Conservation (phyloP, 2,329 filamentous ascomycete genomes). For the Cladosporium colombiae region DNA sequence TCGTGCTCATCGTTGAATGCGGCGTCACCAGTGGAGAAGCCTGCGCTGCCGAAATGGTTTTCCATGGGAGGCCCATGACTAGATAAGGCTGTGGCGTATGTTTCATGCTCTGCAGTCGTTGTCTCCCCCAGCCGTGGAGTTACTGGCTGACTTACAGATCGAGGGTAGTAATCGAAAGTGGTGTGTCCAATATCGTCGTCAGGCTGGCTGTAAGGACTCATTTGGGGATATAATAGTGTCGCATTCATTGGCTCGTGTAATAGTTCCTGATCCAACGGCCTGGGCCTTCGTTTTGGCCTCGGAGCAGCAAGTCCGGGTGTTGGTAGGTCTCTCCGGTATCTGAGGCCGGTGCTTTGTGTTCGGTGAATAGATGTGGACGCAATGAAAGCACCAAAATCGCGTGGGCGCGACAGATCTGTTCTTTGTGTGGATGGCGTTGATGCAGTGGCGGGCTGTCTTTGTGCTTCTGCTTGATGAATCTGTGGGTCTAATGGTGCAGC, state of each 20-base stretch:
- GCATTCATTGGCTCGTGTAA: constrained; percentile 20
- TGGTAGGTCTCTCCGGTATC: neutral
- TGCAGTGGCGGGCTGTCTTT: constrained; percentile 17
- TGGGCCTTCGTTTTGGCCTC: constrained; percentile 18
- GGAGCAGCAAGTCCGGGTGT: constrained; percentile 7
- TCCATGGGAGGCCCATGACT: neutral
- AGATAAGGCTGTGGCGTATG: neutral
- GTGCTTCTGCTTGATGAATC: neutral
- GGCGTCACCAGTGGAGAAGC: constrained; percentile 23
- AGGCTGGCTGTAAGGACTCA: constrained; percentile 28
- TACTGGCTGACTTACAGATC: constrained; percentile 33
- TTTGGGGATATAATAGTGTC: constrained; percentile 29
- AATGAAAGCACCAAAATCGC: constrained; percentile 14
- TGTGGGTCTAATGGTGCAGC: neutral
- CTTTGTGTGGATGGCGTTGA: constrained; percentile 29
- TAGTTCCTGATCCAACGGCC: constrained; percentile 14
- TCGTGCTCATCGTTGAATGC: constrained; percentile 35
- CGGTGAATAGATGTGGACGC: constrained; percentile 17
- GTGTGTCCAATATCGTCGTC: constrained; percentile 9
- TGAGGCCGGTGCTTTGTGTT: constrained; percentile 8
- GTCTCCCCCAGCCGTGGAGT: constrained; percentile 23
- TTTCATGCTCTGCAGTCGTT: constrained; percentile 17
- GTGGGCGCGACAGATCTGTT: constrained; percentile 23
- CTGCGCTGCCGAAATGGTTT: too few species aligned
- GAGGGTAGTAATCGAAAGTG: constrained; percentile 17